A percentile compares a stretch with the other conserved stretches of the same genome.
phyloP scores from a whole-genome alignment of 176 grass and related monocot species.

The Musa acuminata region DNA sequence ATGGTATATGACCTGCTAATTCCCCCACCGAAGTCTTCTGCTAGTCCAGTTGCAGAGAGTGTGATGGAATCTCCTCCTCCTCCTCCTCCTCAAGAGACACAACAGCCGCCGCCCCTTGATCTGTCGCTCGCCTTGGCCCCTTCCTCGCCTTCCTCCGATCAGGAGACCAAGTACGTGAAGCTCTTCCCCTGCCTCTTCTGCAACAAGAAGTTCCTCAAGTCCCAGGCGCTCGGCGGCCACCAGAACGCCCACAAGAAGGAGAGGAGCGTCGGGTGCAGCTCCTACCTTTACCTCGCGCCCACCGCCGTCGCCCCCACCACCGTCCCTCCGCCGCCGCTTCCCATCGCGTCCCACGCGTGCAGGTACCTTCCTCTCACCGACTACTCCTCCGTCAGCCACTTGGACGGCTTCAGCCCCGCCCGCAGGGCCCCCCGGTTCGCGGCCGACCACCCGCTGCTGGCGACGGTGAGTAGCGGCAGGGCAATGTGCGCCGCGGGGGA shows the following conservation, averaged over 20 bases:
- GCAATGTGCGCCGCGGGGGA: constrained; percentile 22
- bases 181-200: constrained; percentile 98
- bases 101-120: not conserved
- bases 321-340: constrained; percentile 20
- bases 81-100: not conserved
- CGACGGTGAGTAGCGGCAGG: constrained; percentile 14
- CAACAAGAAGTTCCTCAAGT: constrained; percentile 99
- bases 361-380: not conserved
- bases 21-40: not conserved
- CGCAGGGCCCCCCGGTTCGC: constrained; percentile 23
- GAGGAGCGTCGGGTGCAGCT: constrained; percentile 75
- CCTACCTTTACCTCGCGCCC: constrained; percentile 43
- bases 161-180: constrained; percentile 32
- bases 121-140: constrained; percentile 36
- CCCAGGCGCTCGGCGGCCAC: constrained; percentile 94
- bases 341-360: constrained; percentile 41
- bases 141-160: not conserved
- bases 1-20: not conserved
- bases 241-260: constrained; percentile 99
- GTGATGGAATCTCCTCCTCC: constrained; percentile 6
- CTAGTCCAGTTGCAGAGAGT: not conserved
- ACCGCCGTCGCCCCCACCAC: not conserved
- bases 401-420: not conserved
- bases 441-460: constrained; percentile 18
- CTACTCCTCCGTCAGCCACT: not conserved